Conservation (phyloP, 208 protist genomes). For the Acanthamoeba healyi region DNA sequence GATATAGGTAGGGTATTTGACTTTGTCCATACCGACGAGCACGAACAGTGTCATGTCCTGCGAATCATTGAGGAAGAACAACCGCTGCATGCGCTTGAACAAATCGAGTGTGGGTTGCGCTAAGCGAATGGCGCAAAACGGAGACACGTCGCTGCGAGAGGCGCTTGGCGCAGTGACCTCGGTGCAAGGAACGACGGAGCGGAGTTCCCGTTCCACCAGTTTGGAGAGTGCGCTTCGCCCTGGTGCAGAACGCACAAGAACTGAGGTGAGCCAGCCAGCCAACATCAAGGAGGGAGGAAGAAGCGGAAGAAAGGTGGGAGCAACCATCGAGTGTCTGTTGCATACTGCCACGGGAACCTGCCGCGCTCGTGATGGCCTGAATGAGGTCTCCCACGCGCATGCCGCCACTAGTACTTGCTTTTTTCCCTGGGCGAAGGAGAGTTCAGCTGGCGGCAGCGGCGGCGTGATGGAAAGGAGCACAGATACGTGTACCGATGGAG, state of each 20-base stretch:
- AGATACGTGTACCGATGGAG: not conserved
- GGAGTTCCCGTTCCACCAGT: constrained; percentile 3
- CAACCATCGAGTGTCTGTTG: constrained; percentile 29
- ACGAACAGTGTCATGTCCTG: constrained; percentile 58
- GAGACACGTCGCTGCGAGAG: not conserved
- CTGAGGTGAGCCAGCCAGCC: too few relatives aligned
- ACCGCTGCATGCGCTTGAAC: constrained; percentile 42
- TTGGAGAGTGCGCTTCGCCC: constrained; percentile 20
- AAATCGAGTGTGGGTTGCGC: not conserved
- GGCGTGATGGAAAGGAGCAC: too few relatives aligned
- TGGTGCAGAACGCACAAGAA: not conserved
- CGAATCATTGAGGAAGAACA: constrained; percentile 36
- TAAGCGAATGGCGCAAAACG: constrained; percentile 8
- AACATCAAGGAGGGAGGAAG: not conserved
- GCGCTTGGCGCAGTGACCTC: not conserved
- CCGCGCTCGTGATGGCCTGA: not conserved
- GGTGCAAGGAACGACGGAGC: not conserved
- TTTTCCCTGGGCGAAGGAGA: too few relatives aligned
- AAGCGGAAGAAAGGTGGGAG: not conserved
- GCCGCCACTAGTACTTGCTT: not conserved
- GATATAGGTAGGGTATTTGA: constrained; percentile 2
- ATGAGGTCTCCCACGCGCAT: constrained; percentile 12
- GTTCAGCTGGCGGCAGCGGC: too few relatives aligned
- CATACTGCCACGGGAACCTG: not conserved
- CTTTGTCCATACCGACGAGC: constrained; percentile 24